Evolutionary conservation across 441 rosid genomes (phyloP).

Genomic region (Flueggea neowawraea): DNA sequence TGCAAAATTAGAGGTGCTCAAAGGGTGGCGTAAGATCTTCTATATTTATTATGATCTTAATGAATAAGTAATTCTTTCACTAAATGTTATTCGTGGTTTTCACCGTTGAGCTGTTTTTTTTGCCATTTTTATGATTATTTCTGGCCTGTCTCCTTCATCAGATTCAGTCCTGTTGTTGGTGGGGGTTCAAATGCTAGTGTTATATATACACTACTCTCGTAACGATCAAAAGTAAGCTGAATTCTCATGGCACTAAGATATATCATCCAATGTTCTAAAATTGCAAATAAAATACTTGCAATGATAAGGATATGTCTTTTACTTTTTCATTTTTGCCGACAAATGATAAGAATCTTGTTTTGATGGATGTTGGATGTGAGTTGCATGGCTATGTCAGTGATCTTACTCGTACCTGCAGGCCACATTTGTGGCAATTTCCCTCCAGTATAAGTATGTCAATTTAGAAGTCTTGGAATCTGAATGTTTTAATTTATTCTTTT

Average conservation of each 20-base stretch:
- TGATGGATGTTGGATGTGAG: constrained; percentile 99
- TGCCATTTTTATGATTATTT: constrained; percentile 8
- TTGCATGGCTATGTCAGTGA: constrained; percentile 95
- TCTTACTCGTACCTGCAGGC: constrained; percentile 98
- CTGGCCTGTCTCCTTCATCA: constrained; percentile 22
- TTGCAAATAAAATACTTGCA: constrained; percentile 2
- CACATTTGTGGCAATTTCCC: constrained; percentile 86
- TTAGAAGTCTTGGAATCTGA: not conserved
- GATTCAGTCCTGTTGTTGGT: constrained; percentile 97
- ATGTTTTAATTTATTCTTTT: not conserved
- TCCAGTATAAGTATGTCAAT: constrained; percentile 52
- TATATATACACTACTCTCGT: constrained; percentile 87
- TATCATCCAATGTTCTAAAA: constrained; percentile 1
- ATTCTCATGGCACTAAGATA: constrained; percentile 8
- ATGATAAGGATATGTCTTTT: not conserved
- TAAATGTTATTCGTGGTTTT: not conserved
- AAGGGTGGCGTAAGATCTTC: constrained; percentile 88
- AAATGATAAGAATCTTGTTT: constrained; percentile 77
- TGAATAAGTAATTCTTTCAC: not conserved
- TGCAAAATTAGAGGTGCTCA: constrained; percentile 94
- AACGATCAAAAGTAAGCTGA: constrained; percentile 79
- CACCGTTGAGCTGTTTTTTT: not conserved
- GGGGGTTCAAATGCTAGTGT: constrained; percentile 89
- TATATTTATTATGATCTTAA: constrained; percentile 12
- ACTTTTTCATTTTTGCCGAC: constrained; percentile 40